Conservation (phyloP, 2,329 filamentous ascomycete genomes). For the Trichophyton rubrum region DNA sequence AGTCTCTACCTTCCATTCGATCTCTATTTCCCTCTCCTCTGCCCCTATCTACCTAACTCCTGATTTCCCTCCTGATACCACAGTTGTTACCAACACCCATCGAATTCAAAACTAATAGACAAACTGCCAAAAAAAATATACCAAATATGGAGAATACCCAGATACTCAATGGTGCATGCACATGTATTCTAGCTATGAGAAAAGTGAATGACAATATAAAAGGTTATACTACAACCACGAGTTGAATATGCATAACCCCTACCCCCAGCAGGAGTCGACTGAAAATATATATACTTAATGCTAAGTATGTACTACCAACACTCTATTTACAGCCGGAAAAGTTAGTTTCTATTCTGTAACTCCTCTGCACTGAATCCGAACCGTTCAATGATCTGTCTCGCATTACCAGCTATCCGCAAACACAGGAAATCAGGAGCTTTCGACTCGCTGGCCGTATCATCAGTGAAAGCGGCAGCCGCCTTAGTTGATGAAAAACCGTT, state of each 20-base stretch:
- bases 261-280: too few relatives aligned
- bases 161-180: background rate
- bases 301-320: too few relatives aligned
- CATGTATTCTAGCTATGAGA: background rate
- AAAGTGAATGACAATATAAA: slow-evolving; percentile 3
- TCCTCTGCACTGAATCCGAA: slow-evolving; percentile 12
- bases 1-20: background rate
- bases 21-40: too few relatives aligned
- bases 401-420: slow-evolving; percentile 17
- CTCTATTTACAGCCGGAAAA: background rate
- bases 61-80: background rate
- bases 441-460: background rate
- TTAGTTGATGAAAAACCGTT: background rate
- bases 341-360: background rate
- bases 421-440: slow-evolving; percentile 17
- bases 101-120: background rate
- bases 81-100: background rate
- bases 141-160: background rate
- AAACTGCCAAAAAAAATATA: background rate
- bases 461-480: too few relatives aligned
- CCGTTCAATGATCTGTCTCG: slow-evolving; percentile 15
- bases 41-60: background rate
- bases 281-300: too few relatives aligned
- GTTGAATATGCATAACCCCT: too few relatives aligned
- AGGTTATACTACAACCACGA: too few relatives aligned